Evolutionary conservation across 116 monocot species (phyloP).

Genomic region (Dioscorea cayenensis): DNA sequence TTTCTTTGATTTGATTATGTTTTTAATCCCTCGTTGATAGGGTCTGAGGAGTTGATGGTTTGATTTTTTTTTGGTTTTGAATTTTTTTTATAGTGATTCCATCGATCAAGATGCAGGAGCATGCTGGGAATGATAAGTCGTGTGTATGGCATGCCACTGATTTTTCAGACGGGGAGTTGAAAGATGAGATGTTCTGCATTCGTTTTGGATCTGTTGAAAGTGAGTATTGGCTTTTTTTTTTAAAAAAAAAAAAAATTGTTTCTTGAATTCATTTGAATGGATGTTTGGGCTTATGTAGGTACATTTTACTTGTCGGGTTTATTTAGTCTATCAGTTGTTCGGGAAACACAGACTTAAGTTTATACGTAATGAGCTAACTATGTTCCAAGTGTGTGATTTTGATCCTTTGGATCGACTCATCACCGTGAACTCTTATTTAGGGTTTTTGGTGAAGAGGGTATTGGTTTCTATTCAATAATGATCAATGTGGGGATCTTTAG

Average conservation of each 20-base stretch:
- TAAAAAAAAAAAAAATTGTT: neutral
- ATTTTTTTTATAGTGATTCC: slow-evolving; percentile 55
- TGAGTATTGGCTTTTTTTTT: slow-evolving; percentile 20
- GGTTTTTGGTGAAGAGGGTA: no score
- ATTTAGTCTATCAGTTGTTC: neutral
- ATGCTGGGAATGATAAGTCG: slow-evolving; percentile 88
- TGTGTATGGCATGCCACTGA: slow-evolving; percentile 97
- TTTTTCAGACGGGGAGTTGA: slow-evolving; percentile 92
- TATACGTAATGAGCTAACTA: no score
- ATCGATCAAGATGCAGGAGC: slow-evolving; percentile 76
- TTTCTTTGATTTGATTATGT: neutral
- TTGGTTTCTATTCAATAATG: no score
- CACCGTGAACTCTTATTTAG: no score
- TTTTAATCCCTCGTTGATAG: neutral
- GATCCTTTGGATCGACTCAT: no score
- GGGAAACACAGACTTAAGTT: no score
- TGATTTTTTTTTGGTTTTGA: no score
- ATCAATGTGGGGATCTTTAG: no score
- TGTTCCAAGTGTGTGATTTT: no score
- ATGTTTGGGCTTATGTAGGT: neutral
- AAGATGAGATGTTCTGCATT: slow-evolving; percentile 91
- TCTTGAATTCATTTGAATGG: neutral
- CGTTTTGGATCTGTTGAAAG: slow-evolving; percentile 92
- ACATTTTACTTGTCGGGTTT: neutral
- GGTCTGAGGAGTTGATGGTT: neutral